Percentiles rank a stretch among this genome's conserved stretches.
These are phyloP conservation scores for Austropuccinia psidii DNA, from an alignment of 1,284 basidiomycete genomes.

Conservation along the genomic window DNA sequence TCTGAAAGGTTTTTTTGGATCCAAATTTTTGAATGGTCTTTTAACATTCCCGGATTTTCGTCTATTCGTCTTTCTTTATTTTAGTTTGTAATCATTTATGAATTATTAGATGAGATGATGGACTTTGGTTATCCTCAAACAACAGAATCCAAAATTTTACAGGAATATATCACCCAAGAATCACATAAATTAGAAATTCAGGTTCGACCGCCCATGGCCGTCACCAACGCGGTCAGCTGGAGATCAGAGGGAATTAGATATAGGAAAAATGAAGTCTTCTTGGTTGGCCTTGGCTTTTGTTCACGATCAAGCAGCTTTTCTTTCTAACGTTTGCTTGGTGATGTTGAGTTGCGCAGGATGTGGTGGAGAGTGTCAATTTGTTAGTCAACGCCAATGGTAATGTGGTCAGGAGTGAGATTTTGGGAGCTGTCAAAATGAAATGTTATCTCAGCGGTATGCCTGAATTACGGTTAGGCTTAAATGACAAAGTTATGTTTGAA, in stretches of 20 bases:
- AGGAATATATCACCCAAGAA: slow-evolving; percentile 99
- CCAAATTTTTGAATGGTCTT: background rate
- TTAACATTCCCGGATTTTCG: background rate
- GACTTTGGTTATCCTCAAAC: slow-evolving; percentile 99
- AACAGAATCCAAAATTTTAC: slow-evolving; percentile 97
- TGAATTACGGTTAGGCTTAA: slow-evolving; percentile 85
- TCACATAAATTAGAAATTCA: slow-evolving; percentile 98
- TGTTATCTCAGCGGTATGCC: slow-evolving; percentile 99
- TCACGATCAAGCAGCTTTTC: no score
- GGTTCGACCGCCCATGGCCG: slow-evolving; percentile 88
- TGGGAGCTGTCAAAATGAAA: slow-evolving; percentile 99
- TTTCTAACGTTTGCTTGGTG: no score
- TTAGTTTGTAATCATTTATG: slow-evolving; percentile 86
- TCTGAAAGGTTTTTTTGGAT: background rate
- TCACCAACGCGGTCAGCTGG: slow-evolving; percentile 98
- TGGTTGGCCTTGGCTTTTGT: slow-evolving; percentile 47
- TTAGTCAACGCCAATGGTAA: slow-evolving; percentile 95
- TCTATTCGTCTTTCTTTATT: background rate
- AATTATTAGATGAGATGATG: slow-evolving; percentile 99
- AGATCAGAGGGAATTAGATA: slow-evolving; percentile 95
- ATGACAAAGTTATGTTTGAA: slow-evolving; percentile 99
- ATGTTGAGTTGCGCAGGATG: slow-evolving; percentile 54
- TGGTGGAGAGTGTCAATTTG: slow-evolving; percentile 94
- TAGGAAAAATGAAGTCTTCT: slow-evolving; percentile 97
- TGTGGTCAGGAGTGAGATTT: slow-evolving; percentile 92